Evolutionary conservation across 257 asterid species (phyloP), one percentile per base, ranked within the genome.

Genomic region (Solanum paucissectum): DNA sequence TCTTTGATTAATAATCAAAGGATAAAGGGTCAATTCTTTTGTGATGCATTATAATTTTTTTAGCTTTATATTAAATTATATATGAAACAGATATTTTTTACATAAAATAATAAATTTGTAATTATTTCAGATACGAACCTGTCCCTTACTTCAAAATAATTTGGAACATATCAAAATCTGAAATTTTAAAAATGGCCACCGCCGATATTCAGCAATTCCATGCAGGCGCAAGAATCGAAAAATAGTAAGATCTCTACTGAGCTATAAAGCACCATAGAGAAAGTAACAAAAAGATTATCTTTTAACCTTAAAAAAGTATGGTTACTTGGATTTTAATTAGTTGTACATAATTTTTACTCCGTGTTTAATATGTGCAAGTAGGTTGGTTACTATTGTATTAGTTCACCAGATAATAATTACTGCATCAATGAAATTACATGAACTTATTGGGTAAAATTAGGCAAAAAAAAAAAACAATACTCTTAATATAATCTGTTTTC

Each of bases 171-270:
- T 81, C 60, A 81, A 27, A 81, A 14, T 79, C 18, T 14, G 16
- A 42, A 81, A 46, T 29, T 38, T 76, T 1, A 75, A 55, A 58
- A 9, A 12, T 33, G 13, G 10, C 84, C 37, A 84, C 44, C 82
- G 29, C 84, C 60, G 7, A 18, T 44, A 52, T 60, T 74, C 12
- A 38, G 49, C 76, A 88, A 52, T 10, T 82, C 37, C 90, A 88
- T 81, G 90, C 87, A n/a, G 66, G 32, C 33, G 75, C 87, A 72
- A 32, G 46, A 89, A 74, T 76, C 86, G 86, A 72, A 40, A 79
- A 46, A 75, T 20, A 21, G 38, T 79, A 79, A 44, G 64, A 79
- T 79, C 38, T 8, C 62, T 79, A 79, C 84, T 14, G 9, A n/a
- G 84, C 13, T 42, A 3, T 44, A 42, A 42, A 18, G 25, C 62